These are phyloP conservation scores for Angophora floribunda DNA, from an alignment of 345 rosid species.

Conservation along the genomic window DNA sequence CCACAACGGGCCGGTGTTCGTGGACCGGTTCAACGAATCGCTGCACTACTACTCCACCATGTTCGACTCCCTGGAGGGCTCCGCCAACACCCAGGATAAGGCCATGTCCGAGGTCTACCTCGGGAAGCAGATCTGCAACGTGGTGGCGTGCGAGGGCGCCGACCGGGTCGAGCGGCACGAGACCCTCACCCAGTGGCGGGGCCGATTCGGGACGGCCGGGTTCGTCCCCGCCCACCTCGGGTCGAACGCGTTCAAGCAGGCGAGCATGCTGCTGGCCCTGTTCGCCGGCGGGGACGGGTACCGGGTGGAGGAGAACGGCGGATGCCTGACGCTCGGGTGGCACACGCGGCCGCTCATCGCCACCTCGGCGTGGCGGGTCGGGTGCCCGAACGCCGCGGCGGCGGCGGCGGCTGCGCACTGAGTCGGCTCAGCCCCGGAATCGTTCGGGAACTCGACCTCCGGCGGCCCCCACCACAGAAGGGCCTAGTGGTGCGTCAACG, in stretches of 20 bases:
- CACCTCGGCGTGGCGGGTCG: constrained; percentile 77
- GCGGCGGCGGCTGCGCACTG: neutral
- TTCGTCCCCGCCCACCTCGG: constrained; percentile 65
- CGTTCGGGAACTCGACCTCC: neutral
- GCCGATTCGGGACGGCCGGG: constrained; percentile 51
- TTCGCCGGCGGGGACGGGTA: constrained; percentile 81
- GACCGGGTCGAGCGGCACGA: constrained; percentile 87
- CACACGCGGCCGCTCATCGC: constrained; percentile 76
- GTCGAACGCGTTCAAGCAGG: constrained; percentile 84
- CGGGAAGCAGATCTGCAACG: constrained; percentile 81
- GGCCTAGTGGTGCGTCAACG: constrained; percentile 5
- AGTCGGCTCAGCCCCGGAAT: too few species aligned
- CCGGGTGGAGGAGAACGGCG: constrained; percentile 73
- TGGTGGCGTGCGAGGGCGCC: constrained; percentile 69
- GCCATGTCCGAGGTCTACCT: constrained; percentile 72
- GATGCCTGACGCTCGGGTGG: constrained; percentile 86
- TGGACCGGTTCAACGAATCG: constrained; percentile 83
- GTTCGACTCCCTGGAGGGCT: constrained; percentile 79
- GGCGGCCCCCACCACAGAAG: neutral
- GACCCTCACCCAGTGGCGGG: constrained; percentile 52
- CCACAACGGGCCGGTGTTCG: constrained; percentile 65
- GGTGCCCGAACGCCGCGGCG: neutral
- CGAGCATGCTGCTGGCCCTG: constrained; percentile 62
- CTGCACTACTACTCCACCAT: constrained; percentile 73
- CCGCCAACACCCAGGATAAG: constrained; percentile 35